Percentiles rank a stretch among this genome's conserved stretches.
phyloP scores from a whole-genome alignment of 2,329 filamentous ascomycete species.

The Penicillium janthinellum region DNA sequence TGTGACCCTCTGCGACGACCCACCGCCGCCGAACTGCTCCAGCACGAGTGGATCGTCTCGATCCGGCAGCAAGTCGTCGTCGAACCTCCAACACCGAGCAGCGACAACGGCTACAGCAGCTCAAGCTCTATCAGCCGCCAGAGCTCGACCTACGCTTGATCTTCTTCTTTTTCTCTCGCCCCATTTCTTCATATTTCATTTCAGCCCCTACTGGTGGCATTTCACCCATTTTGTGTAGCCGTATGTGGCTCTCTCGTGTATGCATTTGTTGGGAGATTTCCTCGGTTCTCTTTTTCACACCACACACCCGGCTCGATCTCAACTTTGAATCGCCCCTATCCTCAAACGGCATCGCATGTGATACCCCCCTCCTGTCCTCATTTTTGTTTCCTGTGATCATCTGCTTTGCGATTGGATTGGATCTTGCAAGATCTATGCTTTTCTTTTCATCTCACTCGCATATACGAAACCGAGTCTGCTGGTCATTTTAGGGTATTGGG shows the following conservation, averaged over 20 bases:
- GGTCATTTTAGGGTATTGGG: neutral
- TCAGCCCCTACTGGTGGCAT: neutral
- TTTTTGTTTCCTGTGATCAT: slow-evolving; percentile 2
- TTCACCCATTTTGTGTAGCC: neutral
- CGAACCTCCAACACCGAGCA: slow-evolving; percentile 44
- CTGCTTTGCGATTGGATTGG: neutral
- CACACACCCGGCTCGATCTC: slow-evolving; percentile 26
- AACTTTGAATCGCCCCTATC: slow-evolving; percentile 14
- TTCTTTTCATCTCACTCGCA: slow-evolving; percentile 1
- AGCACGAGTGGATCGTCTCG: slow-evolving; percentile 82
- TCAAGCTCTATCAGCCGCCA: slow-evolving; percentile 34
- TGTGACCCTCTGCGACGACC: slow-evolving; percentile 77
- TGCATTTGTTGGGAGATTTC: slow-evolving; percentile 3
- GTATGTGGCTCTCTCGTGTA: slow-evolving; percentile 2
- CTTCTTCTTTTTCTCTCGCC: neutral
- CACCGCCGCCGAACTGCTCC: slow-evolving; percentile 82
- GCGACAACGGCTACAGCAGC: slow-evolving; percentile 35
- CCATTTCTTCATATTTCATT: neutral
- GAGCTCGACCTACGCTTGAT: slow-evolving; percentile 31
- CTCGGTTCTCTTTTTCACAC: neutral
- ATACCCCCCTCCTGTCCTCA: slow-evolving; percentile 31
- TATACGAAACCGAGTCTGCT: slow-evolving; percentile 9
- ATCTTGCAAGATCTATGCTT: neutral
- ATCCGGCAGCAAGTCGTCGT: slow-evolving; percentile 52
- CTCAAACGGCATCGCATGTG: slow-evolving; percentile 32